Evolutionary conservation across 768 basidiomycete genomes (phyloP).

Genomic region (Lactarius quietus): DNA sequence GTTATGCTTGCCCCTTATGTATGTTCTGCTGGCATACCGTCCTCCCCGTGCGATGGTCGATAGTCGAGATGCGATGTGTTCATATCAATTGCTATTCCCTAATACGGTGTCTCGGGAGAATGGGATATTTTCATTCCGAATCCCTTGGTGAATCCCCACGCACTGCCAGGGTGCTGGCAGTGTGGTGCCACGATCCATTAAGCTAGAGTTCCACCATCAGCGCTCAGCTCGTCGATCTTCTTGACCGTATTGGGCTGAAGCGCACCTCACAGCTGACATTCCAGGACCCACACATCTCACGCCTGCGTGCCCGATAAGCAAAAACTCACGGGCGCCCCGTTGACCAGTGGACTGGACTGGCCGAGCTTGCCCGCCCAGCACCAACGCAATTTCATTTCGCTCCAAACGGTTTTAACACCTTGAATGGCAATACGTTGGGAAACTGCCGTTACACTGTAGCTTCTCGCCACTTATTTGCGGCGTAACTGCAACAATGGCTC

Average conservation of each 20-base stretch:
- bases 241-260: not conserved
- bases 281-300: not conserved
- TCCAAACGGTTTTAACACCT: not conserved
- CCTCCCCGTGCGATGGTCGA: too few relatives aligned
- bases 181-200: not conserved
- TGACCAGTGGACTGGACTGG: not conserved
- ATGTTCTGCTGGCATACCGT: too few relatives aligned
- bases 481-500: not conserved
- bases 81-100: too few relatives aligned
- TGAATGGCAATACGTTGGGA: not conserved
- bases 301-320: too few relatives aligned
- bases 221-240: not conserved
- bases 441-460: not conserved
- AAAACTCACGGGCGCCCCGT: too few relatives aligned
- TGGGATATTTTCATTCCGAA: too few relatives aligned
- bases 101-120: too few relatives aligned
- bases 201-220: not conserved
- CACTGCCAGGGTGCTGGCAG: too few relatives aligned
- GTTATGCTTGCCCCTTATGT: too few relatives aligned
- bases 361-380: not conserved
- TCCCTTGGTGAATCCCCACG: not conserved
- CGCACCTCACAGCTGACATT: not conserved
- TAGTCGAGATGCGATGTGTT: too few relatives aligned
- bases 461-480: not conserved
- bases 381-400: not conserved